Evolutionary conservation across 352 stramenopile genomes (phyloP).

Genomic region (Pythium biforme): DNA sequence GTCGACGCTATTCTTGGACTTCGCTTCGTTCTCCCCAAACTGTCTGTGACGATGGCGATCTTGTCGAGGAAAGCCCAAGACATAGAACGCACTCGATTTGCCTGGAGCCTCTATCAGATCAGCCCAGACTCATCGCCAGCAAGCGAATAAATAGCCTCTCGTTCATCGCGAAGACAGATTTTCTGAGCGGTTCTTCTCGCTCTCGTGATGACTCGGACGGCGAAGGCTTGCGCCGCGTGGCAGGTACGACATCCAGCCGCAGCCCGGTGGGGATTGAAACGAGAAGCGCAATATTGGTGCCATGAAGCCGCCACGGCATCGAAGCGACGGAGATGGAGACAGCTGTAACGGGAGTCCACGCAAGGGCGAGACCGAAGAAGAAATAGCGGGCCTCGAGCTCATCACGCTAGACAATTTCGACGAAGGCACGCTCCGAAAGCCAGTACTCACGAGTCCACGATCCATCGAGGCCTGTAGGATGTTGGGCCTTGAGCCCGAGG

Average conservation of each 20-base stretch:
- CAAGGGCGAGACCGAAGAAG: conserved; percentile 16
- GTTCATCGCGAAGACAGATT: background rate
- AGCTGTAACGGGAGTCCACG: background rate
- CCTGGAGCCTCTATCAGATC: too few species aligned
- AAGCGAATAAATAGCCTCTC: conserved; percentile 16
- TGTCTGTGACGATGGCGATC: background rate
- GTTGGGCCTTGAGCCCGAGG: conserved; percentile 64
- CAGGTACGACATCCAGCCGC: background rate
- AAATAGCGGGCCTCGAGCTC: conserved; percentile 22
- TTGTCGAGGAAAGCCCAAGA: background rate
- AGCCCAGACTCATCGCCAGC: background rate
- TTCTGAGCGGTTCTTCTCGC: conserved; percentile 2
- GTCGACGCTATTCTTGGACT: conserved; percentile 4
- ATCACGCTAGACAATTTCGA: conserved; percentile 73
- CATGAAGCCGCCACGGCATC: conserved; percentile 16
- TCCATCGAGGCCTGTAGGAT: conserved; percentile 74
- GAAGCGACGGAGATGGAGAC: background rate
- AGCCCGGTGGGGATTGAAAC: background rate
- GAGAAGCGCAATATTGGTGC: background rate
- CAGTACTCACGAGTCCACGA: conserved; percentile 63
- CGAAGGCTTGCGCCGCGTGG: background rate
- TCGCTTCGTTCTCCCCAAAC: background rate
- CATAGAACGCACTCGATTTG: background rate
- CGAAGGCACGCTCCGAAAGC: conserved; percentile 31
- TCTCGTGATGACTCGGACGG: background rate